Base-by-base conservation (phyloP, 495 filamentous ascomycete genomes). In the Trichoderma erinaceum region DNA sequence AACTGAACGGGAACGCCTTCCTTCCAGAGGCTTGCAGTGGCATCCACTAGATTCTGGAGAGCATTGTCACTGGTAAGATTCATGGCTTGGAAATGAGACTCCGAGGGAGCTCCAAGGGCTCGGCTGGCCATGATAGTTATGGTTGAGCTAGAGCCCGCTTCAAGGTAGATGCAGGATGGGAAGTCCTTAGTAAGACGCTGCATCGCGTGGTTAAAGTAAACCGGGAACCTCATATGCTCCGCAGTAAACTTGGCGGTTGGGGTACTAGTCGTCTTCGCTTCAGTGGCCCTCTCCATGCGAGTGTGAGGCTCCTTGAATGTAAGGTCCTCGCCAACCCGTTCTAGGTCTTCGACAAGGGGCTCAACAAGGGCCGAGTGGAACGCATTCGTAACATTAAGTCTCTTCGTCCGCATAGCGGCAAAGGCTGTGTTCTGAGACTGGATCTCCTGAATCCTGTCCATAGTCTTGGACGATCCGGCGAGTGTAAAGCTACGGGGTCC, bases 311-410 rank as follows among this genome's bases (percentile, higher is more conserved):
- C 27, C 3, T 71, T 23, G 58, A 83, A 75, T 1, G 50, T 67
- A 7, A 82, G 1, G 0, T 66, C 71, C 15, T 74, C 18, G 0
- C 70, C 78, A 3, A 78, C 12, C 0, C 68, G 38, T 3, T 73
- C 67, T 1, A 86, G 73, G 0, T 65, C 66, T 13, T 70, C 52
- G 18, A 78, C 68, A 8, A 86, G 65, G 4, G 73, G 71, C 15
- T 85, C 81, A 1, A 82, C 76, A 0, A 86, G 69, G 1, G 67
- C 68, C 0, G 79, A 86, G 68, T 87, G 85, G 69, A 84, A 87
- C 0, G 80, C 84, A 69, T 87, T 80, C 6, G 78, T 79, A 16
- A 81, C 78, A 35, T 77, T 69, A 2, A 85, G 73, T 32, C 71
- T 71, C 65, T 81, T 82, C 4, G 29, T 29, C 29, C 29, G 29